Base-by-base conservation (phyloP, 495 filamentous ascomycete genomes). In the Penicillium goetzii region DNA sequence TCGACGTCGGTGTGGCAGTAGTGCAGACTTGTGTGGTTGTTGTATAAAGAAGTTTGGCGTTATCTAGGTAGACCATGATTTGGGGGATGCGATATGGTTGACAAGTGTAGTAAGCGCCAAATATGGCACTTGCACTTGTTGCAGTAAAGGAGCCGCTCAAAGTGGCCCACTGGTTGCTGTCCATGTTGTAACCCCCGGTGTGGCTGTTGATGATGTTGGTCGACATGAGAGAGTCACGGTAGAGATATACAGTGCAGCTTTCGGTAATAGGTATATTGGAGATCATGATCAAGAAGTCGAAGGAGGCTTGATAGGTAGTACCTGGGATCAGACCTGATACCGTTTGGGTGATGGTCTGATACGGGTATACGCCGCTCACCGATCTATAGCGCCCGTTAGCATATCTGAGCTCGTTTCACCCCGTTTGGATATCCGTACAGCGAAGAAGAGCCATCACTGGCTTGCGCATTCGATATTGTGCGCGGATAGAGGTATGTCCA, bases 21-120 rank as follows among this genome's bases (percentile, higher is more conserved):
- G 43, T 47, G 43, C 43, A 47, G 43, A 23, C 17, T n/a, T 47
- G 43, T 19, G 43, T 47, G 43, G 43, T 47, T n/a, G 43, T 47
- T 2, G 3, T 4, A 47, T 8, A 14, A 47, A 8, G 6, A 4
- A 47, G 19, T 23, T 47, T 47, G 15, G 43, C 43, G 21, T 47
- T 47, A 23, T 47, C 43, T 23, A 47, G 4, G 21, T 47, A 47
- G n/a, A 47, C 10, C 6, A 4, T 6, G 10, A 47, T 4, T n/a
- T 19, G n/a, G 43, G 43, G 43, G 10, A 10, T 47, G 43, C 43
- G 43, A 47, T 47, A 47, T 47, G 43, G 43, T 7, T 7, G 6
- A 23, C 43, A 47, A 19, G 43, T n/a, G 4, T 19, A 5, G 43
- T 47, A 47, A 3, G 3, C 19, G 17, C 43, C 43, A 47, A 47